Evolutionary conservation across 208 protist genomes (phyloP), one percentile per base, ranked within the genome.

Genomic region (Blastocrithidia nonstop): DNA sequence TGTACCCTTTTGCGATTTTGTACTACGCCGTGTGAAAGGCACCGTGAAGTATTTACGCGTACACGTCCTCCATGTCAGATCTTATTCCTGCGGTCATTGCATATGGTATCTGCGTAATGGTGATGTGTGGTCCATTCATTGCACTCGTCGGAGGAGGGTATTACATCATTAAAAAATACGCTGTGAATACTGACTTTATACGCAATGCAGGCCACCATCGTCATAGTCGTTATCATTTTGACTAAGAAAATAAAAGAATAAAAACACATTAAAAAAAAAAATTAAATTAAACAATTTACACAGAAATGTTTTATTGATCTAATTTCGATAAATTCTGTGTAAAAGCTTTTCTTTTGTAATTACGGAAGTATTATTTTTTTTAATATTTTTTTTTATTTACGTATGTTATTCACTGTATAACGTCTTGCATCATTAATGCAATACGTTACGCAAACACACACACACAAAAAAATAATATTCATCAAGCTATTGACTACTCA

Each of bases 21-120:
- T 93, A 90, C 55, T 93, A 88, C 62, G 75, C 80, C 4, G 33
- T 93, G 0, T 86, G 75, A 75, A 50, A 55, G 1, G 71, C 75
- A 0, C 85, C 85, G 15, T 69, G 62, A 61, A 78, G 65, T 32
- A 72, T 90, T 35, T 90, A 77, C 38, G 57, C 54, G 22, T 93
- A 89, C 63, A 75, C 45, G 3, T 75, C 74, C 24, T 73, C 75
- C 17, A 22, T 71, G 20, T 46, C 59, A 0, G 74, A 81, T 36
- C 9, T 93, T 8, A 37, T 87, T 25, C 52, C 73, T 13, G 80
- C 64, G 1, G 9, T 75, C 4, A 25, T 71, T 2, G 80, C 73
- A 0, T 93, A 82, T 47, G 35, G 59, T 8, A 41, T 63, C 0
- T 75, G 66, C 6, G 75, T 88, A 11, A 4, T 59, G 15, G 49